Evolutionary conservation across 106 monocot genomes (phyloP), one percentile per base, ranked within the genome.

Genomic region (Dioscorea alata): DNA sequence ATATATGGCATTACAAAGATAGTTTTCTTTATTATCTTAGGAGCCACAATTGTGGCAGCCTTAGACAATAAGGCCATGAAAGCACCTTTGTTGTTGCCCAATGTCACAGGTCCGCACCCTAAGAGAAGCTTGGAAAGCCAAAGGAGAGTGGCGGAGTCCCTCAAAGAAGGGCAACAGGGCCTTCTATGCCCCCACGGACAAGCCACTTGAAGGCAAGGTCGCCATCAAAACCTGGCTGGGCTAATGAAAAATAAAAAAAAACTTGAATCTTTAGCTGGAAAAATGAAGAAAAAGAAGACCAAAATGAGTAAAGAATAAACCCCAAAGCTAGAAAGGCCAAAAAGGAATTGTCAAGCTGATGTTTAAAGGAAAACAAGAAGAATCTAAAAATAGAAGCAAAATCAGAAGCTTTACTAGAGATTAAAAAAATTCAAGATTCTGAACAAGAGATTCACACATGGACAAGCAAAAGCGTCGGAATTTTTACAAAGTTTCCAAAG

Each of bases 31-130:
- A 24, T 57, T 68, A 91, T 87, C 84, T 84, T 87, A 1, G 91
- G 91, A 10, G 87, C 72, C 32, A 91, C 84, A 23, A 82, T 78
- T 12, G 84, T 82, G 65, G 76, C 82, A 1, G 87, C 87, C 70
- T 80, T 82, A n/a, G 6, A 88, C 78, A 23, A 75, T 77, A 13
- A 87, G 75, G 16, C 84, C 76, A 50, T 59, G 35, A 51, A 70
- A 79, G 56, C 59, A 49, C 51, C 78, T 83, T 68, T 73, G 23
- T 13, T 54, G 59, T 10, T 74, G 32, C 24, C 61, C 66, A 13
- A 42, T 28, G 4, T 50, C 20, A 14, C 76, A 59, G 28, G 50
- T 23, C 8, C 63, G 22, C 48, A 69, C 57, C 12, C 15, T 68
- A 58, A 13, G 10, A 42, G 42, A 42, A 42, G 42, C 42, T 42